A percentile compares a stretch with the other conserved stretches of the same genome.
phyloP scores from a whole-genome alignment of 768 basidiomycete genomes.

The Pulveroboletus ravenelii region DNA sequence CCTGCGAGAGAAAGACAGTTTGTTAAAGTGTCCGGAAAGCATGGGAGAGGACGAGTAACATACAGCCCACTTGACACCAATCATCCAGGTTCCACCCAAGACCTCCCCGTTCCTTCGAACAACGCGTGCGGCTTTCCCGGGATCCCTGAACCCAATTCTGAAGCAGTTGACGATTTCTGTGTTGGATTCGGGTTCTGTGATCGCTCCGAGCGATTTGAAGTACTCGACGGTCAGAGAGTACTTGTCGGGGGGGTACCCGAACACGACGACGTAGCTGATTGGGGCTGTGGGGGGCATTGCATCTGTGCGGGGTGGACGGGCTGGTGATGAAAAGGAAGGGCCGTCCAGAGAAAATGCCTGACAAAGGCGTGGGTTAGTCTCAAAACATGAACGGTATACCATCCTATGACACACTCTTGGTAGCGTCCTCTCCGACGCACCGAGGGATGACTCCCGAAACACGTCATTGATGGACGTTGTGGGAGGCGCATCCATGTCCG shows the following conservation, averaged over 20 bases:
- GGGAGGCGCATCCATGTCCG: constrained; percentile 80
- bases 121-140: constrained; percentile 72
- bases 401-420: constrained; percentile 17
- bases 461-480: constrained; percentile 73
- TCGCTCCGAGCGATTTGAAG: constrained; percentile 67
- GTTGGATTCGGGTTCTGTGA: constrained; percentile 65
- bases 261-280: constrained; percentile 67
- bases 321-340: constrained; percentile 10
- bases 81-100: constrained; percentile 70
- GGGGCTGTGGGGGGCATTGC: constrained; percentile 33
- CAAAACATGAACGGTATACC: too few species aligned
- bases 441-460: constrained; percentile 45
- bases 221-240: constrained; percentile 69
- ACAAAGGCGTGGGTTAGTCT: neutral
- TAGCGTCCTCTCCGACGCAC: constrained; percentile 23
- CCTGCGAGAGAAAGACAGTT: constrained; percentile 39
- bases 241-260: constrained; percentile 84
- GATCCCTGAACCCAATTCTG: constrained; percentile 66
- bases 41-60: constrained; percentile 27
- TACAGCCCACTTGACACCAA: constrained; percentile 84
- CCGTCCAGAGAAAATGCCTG: constrained; percentile 23
- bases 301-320: constrained; percentile 20
- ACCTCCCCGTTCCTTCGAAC: constrained; percentile 82
- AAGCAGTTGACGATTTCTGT: constrained; percentile 77
- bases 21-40: neutral